Evolutionary conservation across 228 moss, liverwort and hornwort genomes (phyloP), one percentile per base, ranked within the genome.

Genomic region (Sphagnum fallax): DNA sequence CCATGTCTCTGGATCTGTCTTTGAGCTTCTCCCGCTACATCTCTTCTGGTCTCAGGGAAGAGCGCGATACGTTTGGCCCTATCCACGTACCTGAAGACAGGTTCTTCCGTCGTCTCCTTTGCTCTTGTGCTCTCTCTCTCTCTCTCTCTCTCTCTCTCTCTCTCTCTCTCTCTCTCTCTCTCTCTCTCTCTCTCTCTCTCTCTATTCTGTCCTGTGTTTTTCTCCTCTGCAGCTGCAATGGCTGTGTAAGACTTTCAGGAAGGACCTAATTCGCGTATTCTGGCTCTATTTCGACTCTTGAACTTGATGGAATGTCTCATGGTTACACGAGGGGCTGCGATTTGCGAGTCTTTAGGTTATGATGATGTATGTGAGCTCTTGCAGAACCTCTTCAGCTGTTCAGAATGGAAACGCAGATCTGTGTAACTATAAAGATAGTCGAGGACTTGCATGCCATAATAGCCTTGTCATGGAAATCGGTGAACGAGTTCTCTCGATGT

Each of bases 11-110:
- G 14, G 66, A 69, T 8, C 57, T 77, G 52, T 71, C 86, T 10
- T 57, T 78, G 48, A 75, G 74, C 15, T 77, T 80, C 59, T 66
- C 73, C 7, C 82, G 86, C 57, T 77, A 73, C 11, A 53, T 82
- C 64, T 76, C 81, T 0, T 65, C 76, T 50, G 70, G 78, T 65
- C 78, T 80, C 32, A 74, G 86, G 14, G 86, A 80, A 62, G 86
- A 86, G 80, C 73, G 75, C 50, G 82, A 86, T 69, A 83, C 86
- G 0, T 86, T 83, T 53, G 86, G 82, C 59, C 82, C 80, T 48
- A 65, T 86, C 65, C 75, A 80, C 71, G 82, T 86, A 4, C 69
- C 80, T 0, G 32, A 64, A 13, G 86, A 80, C 75, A 82, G 86
- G 86, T 86, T 53, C 12, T 61, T 67, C 7, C 4, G 47, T n/a